Percentiles rank a stretch among this genome's conserved stretches.
Evolutionary conservation across 2,329 filamentous ascomycete species (phyloP).

Genomic region (Triangularia verruculosa): DNA sequence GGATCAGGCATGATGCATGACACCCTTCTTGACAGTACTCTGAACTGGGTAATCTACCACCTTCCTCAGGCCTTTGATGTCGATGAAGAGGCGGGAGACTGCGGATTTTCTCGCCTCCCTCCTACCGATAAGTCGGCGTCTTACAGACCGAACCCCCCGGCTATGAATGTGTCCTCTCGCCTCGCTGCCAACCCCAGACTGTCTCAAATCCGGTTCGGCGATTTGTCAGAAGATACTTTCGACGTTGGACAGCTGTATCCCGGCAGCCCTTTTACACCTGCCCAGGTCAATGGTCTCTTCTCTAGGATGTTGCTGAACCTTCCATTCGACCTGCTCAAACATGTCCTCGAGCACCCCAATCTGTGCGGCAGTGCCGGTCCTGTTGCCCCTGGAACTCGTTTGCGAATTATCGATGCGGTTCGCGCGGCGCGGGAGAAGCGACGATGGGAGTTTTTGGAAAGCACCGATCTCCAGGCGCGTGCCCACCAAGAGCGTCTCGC

Average conservation of each 20-base stretch:
- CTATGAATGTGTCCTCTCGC: conserved; percentile 14
- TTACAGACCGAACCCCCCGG: conserved; percentile 15
- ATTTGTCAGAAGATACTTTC: conserved; percentile 24
- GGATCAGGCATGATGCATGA: conserved; percentile 32
- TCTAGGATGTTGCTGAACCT: conserved; percentile 68
- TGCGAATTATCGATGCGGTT: conserved; percentile 48
- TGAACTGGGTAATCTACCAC: conserved; percentile 49
- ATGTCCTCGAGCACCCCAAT: conserved; percentile 59
- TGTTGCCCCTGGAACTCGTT: conserved; percentile 46
- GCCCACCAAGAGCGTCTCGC: conserved; percentile 22
- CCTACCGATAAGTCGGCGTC: conserved; percentile 11
- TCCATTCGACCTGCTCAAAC: conserved; percentile 64
- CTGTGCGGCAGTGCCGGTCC: conserved; percentile 52
- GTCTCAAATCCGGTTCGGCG: conserved; percentile 33
- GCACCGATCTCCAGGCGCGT: conserved; percentile 30
- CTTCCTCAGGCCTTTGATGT: conserved; percentile 54
- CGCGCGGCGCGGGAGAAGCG: conserved; percentile 57
- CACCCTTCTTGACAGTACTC: conserved; percentile 44
- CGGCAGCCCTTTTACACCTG: conserved; percentile 26
- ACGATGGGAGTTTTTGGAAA: conserved; percentile 46
- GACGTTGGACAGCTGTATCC: conserved; percentile 33
- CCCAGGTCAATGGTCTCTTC: conserved; percentile 37
- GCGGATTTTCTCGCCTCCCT: conserved; percentile 28
- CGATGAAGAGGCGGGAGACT: conserved; percentile 39
- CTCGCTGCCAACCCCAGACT: conserved; percentile 26